Conservation (phyloP, 148 eudicot species). For the Cornus florida region DNA sequence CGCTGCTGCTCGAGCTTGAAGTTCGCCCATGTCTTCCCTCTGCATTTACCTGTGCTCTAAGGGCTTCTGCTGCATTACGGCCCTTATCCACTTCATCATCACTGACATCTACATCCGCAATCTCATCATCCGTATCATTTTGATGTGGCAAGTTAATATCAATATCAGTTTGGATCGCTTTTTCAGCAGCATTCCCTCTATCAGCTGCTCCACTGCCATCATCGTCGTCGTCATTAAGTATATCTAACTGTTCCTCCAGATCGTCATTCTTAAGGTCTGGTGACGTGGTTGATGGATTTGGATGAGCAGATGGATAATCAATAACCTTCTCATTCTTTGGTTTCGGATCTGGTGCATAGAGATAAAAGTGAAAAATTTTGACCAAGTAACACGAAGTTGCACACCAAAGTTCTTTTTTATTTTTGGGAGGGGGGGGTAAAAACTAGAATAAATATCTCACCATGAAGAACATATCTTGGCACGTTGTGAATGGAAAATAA, state of each 20-base stretch:
- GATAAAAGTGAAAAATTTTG: neutral
- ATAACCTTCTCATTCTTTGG: conserved; percentile 37
- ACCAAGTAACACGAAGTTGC: neutral
- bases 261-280: conserved; percentile 72
- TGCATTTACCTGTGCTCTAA: conserved; percentile 70
- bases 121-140: conserved; percentile 53
- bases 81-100: conserved; percentile 62
- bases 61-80: conserved; percentile 82
- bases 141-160: conserved; percentile 55
- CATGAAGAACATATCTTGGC: neutral
- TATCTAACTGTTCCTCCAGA: conserved; percentile 73
- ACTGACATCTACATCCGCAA: conserved; percentile 76
- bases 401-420: neutral
- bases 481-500: neutral
- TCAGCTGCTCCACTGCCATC: conserved; percentile 24
- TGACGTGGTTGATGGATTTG: conserved; percentile 39
- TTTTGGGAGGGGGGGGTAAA: neutral
- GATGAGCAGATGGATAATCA: conserved; percentile 38
- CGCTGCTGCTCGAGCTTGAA: neutral
- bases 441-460: too few relatives aligned
- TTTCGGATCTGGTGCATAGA: conserved; percentile 39
- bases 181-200: conserved; percentile 28
- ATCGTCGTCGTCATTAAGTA: conserved; percentile 57
- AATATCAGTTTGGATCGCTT: conserved; percentile 43
- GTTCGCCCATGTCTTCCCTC: neutral